These are phyloP conservation scores for Lachnellula arida DNA, from an alignment of 2,329 filamentous ascomycete genomes.

Conservation along the genomic window DNA sequence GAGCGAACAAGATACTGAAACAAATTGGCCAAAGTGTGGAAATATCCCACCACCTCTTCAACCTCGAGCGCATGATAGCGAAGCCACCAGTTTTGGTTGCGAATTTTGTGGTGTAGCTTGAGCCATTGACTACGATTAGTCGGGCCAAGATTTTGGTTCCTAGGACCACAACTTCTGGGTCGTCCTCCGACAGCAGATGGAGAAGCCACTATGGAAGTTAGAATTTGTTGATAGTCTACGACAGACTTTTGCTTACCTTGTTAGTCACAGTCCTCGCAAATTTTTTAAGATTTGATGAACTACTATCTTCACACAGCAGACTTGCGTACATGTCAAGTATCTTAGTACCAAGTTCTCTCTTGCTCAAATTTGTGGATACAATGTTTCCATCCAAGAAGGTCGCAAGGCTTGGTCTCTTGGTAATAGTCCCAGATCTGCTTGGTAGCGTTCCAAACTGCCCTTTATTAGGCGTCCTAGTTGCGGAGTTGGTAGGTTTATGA, in stretches of 20 bases:
- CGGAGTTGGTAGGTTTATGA: constrained; percentile 51
- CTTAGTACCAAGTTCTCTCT: constrained; percentile 66
- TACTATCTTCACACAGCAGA: constrained; percentile 70
- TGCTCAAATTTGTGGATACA: constrained; percentile 45
- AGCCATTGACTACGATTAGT: constrained; percentile 76
- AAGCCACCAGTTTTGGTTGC: constrained; percentile 88
- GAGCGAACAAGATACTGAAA: constrained; percentile 82
- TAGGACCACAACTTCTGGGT: constrained; percentile 75
- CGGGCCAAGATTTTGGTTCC: constrained; percentile 80
- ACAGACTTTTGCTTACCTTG: constrained; percentile 55
- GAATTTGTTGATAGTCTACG: constrained; percentile 11
- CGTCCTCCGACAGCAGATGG: constrained; percentile 82
- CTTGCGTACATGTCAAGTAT: constrained; percentile 74
- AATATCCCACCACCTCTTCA: constrained; percentile 86
- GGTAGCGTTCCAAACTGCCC: constrained; percentile 41
- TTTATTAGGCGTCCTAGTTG: constrained; percentile 47
- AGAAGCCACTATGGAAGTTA: constrained; percentile 69
- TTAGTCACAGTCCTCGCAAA: constrained; percentile 95
- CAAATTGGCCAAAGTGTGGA: constrained; percentile 81
- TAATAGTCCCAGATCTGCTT: constrained; percentile 32
- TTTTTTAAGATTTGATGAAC: constrained; percentile 66
- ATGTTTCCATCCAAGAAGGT: constrained; percentile 30
- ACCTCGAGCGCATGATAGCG: constrained; percentile 71
- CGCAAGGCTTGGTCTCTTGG: constrained; percentile 27
- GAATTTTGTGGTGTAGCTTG: constrained; percentile 80